Conservation (phyloP, 129 eudicot species). For the Gnaphalium uliginosum region DNA sequence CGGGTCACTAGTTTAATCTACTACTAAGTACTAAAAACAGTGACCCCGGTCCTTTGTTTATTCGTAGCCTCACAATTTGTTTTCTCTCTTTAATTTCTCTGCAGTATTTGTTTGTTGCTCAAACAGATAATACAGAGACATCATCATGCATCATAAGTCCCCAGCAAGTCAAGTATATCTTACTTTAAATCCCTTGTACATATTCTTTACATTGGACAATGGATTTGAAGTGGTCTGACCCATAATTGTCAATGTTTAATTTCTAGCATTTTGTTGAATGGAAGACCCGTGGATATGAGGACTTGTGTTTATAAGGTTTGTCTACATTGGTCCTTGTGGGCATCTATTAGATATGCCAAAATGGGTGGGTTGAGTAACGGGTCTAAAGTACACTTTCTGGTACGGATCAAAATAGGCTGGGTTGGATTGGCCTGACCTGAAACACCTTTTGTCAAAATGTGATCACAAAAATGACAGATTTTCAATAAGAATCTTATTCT, state of each 20-base stretch:
- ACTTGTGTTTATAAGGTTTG: slow-evolving; percentile 53
- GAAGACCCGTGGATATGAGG: slow-evolving; percentile 65
- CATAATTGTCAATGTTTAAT: neutral
- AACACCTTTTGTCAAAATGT: neutral
- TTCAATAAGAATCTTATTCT: neutral
- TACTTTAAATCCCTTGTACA: neutral
- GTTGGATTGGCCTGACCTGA: neutral
- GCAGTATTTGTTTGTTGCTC: slow-evolving; percentile 73
- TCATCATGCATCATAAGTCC: slow-evolving; percentile 81
- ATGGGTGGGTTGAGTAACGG: neutral
- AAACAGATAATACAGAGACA: slow-evolving; percentile 61
- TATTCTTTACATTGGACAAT: neutral
- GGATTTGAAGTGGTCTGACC: slow-evolving; percentile 24
- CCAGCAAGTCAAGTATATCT: slow-evolving; percentile 42
- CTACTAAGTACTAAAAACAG: neutral
- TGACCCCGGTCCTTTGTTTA: neutral
- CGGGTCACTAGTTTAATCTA: neutral
- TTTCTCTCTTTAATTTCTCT: slow-evolving; percentile 25
- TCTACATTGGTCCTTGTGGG: neutral
- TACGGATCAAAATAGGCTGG: neutral
- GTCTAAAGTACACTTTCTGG: neutral
- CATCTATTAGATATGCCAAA: slow-evolving; percentile 4
- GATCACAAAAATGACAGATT: neutral
- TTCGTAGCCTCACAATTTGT: neutral
- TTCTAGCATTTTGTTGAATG: slow-evolving; percentile 72